Evolutionary conservation across 371 early-diverging fungal genomes (phyloP).

Genomic region (Paraphysoderma sedebokerense): DNA sequence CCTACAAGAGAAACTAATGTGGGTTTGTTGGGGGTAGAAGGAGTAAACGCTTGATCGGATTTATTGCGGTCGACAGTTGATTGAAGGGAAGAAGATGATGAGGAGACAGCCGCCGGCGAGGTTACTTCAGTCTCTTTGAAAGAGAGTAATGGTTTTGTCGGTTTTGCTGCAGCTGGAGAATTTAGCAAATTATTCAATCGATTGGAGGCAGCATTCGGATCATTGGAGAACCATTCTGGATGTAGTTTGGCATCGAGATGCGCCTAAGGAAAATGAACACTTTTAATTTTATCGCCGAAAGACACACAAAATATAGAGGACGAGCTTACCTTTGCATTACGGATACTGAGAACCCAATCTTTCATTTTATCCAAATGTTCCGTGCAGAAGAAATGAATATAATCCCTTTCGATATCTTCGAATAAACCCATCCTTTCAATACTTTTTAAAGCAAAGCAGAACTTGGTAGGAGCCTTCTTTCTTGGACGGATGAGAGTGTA

Average conservation of each 20-base stretch:
- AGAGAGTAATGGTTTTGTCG: too few species aligned
- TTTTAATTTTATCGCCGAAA: conserved; percentile 2
- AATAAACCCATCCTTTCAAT: conserved; percentile 53
- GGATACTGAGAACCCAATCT: conserved; percentile 71
- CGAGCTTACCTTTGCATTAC: conserved; percentile 45
- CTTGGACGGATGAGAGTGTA: conserved; percentile 45
- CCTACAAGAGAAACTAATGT: too few species aligned
- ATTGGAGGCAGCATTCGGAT: too few species aligned
- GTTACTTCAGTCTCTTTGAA: too few species aligned
- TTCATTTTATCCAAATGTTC: conserved; percentile 50
- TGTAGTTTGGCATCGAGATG: neutral
- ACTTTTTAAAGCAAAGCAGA: conserved; percentile 66
- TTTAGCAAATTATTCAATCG: too few species aligned
- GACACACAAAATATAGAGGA: neutral
- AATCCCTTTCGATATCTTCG: conserved; percentile 64
- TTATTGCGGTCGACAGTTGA: too few species aligned
- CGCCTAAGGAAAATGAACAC: too few species aligned
- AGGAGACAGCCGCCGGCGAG: too few species aligned
- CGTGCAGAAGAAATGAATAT: conserved; percentile 57
- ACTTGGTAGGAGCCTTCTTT: conserved; percentile 54
- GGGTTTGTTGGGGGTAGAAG: too few species aligned
- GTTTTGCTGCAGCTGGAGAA: too few species aligned
- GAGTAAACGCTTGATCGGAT: too few species aligned
- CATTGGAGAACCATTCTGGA: neutral
- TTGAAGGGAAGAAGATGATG: too few species aligned